Conservation (phyloP, 805 yeast genomes). For the Nakazawaea sp. region DNA sequence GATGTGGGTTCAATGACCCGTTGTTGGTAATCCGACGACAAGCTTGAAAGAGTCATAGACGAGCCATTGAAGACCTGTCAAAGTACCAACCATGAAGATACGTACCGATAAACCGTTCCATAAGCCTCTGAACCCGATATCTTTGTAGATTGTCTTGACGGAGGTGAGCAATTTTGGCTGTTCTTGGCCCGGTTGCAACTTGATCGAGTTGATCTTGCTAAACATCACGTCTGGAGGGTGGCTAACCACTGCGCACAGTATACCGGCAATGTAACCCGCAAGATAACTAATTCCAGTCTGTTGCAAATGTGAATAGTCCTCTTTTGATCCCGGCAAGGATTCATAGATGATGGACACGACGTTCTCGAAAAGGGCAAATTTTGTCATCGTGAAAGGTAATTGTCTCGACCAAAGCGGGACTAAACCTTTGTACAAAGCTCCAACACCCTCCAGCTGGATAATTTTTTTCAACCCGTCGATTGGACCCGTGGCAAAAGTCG, state of each 20-base stretch:
- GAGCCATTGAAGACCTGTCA: constrained; percentile 12
- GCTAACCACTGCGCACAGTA: constrained; percentile 9
- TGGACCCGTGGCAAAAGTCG: constrained; percentile 77
- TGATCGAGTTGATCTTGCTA: constrained; percentile 7
- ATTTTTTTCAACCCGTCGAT: constrained; percentile 84
- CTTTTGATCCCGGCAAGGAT: constrained; percentile 7
- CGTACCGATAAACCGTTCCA: constrained; percentile 11
- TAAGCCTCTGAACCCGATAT: constrained; percentile 11
- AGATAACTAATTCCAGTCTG: constrained; percentile 9
- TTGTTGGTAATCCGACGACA: constrained; percentile 10
- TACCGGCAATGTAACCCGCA: constrained; percentile 11
- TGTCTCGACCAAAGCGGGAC: constrained; percentile 12
- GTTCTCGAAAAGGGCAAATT: constrained; percentile 11
- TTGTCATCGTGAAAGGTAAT: constrained; percentile 12
- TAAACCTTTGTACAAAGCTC: constrained; percentile 90
- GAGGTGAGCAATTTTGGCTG: neutral
- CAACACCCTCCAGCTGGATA: constrained; percentile 84
- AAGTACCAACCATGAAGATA: constrained; percentile 11
- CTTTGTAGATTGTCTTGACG: constrained; percentile 8
- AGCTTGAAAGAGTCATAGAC: constrained; percentile 10
- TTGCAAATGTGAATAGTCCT: constrained; percentile 6
- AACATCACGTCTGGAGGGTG: constrained; percentile 12
- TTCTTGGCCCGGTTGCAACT: neutral
- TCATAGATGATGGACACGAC: constrained; percentile 10
- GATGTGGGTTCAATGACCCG: constrained; percentile 11